Evolutionary conservation across 805 yeast genomes (phyloP).

Genomic region (Candida pini): DNA sequence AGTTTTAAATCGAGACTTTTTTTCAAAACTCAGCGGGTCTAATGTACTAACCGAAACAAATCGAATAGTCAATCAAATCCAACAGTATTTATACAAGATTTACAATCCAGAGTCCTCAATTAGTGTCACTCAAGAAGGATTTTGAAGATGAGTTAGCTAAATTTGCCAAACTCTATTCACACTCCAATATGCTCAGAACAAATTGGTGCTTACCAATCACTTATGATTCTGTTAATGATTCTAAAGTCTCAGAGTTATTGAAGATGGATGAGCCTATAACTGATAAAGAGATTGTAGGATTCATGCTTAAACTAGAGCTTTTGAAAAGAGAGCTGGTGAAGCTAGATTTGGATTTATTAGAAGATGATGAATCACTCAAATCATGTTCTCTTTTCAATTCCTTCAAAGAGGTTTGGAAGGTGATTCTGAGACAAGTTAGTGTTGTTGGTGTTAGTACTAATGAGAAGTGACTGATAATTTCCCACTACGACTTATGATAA

Average conservation of each 20-base stretch:
- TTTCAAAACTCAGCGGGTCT: background rate
- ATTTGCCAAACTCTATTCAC: background rate
- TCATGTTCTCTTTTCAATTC: background rate
- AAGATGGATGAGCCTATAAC: background rate
- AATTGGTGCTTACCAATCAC: background rate
- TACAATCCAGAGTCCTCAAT: background rate
- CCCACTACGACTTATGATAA: too few species aligned
- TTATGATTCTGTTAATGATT: background rate
- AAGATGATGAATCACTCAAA: background rate
- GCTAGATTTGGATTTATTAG: background rate
- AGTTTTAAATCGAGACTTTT: background rate
- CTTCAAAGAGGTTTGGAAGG: background rate
- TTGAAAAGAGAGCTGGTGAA: background rate
- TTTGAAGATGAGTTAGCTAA: background rate
- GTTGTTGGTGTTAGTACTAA: background rate
- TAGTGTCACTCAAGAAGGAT: background rate
- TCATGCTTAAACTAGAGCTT: background rate
- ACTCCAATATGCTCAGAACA: background rate
- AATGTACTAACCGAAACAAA: background rate
- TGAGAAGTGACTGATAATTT: background rate
- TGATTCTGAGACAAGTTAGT: background rate
- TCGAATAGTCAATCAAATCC: background rate
- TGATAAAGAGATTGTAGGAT: background rate
- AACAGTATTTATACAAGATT: background rate
- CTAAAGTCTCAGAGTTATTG: background rate